Percentiles rank a stretch among this genome's conserved stretches.
These are phyloP conservation scores for Malassezia restricta DNA, from an alignment of 1,284 basidiomycete species.

Conservation along the genomic window DNA sequence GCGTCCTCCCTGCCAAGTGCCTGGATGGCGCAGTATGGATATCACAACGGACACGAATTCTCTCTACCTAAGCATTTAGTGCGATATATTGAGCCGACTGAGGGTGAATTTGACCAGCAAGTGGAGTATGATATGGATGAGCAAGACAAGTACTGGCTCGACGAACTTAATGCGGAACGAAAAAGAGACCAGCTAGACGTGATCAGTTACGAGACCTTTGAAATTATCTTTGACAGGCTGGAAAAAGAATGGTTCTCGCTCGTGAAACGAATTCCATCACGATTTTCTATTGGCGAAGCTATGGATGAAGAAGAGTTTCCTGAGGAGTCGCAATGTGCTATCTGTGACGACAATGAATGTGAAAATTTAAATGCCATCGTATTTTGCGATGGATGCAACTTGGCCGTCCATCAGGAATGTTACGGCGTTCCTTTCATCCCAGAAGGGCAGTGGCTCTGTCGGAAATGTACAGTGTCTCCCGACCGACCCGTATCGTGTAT, in stretches of 20 bases:
- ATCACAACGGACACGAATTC: constrained; percentile 59
- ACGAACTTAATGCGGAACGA: constrained; percentile 68
- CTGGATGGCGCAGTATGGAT: constrained; percentile 35
- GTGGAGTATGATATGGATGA: constrained; percentile 99
- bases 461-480: constrained; percentile 95
- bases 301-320: constrained; percentile 21
- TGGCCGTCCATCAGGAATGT: constrained; percentile 98
- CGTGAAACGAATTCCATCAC: constrained; percentile 32
- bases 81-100: constrained; percentile 81
- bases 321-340: constrained; percentile 64
- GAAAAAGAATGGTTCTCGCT: constrained; percentile 90
- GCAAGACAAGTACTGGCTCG: constrained; percentile 94
- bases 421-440: constrained; percentile 99
- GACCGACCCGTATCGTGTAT: constrained; percentile 87
- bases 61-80: constrained; percentile 72
- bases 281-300: constrained; percentile 15
- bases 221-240: constrained; percentile 89
- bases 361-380: constrained; percentile 99
- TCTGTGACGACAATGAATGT: constrained; percentile 95
- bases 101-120: constrained; percentile 76
- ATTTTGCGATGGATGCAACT: constrained; percentile 97
- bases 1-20: constrained; percentile 27
- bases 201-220: constrained; percentile 66
- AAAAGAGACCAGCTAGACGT: constrained; percentile 61
- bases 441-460: constrained; percentile 96